These are phyloP conservation scores for Solanum hybrid DNA, from an alignment of 305 asterid species.

Conservation along the genomic window DNA sequence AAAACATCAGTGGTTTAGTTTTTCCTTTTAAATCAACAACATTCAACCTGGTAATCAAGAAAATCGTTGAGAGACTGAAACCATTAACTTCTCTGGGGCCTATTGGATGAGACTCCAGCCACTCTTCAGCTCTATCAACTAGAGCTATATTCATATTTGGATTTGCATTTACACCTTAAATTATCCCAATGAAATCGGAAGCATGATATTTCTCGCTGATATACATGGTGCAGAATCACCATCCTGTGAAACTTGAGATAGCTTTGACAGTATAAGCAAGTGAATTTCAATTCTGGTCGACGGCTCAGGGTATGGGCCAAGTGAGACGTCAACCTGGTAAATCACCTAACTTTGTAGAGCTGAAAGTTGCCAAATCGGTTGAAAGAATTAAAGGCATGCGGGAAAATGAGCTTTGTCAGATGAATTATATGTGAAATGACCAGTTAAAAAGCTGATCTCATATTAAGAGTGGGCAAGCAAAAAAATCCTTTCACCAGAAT, in stretches of 20 bases:
- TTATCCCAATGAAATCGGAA: neutral
- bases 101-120: neutral
- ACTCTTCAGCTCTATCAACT: neutral
- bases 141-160: neutral
- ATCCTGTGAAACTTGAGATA: neutral
- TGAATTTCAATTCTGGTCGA: neutral
- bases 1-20: neutral
- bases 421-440: neutral
- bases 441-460: neutral
- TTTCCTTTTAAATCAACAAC: neutral
- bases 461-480: neutral
- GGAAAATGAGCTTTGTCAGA: neutral
- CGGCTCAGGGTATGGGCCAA: neutral
- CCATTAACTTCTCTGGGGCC: neutral
- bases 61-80: neutral
- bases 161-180: neutral
- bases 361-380: neutral
- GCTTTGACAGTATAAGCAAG: neutral
- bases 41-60: neutral
- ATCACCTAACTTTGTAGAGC: neutral
- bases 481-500: neutral
- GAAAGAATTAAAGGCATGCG: neutral
- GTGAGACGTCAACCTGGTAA: neutral
- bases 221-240: conserved; percentile 1
- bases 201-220: neutral